phyloP scores from a whole-genome alignment of 2,329 filamentous ascomycete genomes.

The Pyrenophora teres region DNA sequence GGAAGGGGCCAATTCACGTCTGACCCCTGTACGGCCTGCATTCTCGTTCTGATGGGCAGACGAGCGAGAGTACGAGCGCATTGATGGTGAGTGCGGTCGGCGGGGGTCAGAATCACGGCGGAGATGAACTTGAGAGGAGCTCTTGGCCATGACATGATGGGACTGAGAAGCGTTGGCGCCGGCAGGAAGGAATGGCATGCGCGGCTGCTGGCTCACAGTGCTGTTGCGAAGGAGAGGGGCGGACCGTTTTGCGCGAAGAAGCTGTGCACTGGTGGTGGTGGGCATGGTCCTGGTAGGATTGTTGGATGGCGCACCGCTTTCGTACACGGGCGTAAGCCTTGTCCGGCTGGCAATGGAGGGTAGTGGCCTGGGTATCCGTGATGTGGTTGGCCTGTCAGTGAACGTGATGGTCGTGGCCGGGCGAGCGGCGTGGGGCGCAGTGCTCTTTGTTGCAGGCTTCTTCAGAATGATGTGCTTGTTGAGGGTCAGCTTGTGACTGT shows the following conservation, averaged over 20 bases:
- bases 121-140: constrained; percentile 69
- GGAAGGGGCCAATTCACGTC: constrained; percentile 55
- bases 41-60: constrained; percentile 57
- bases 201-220: constrained; percentile 60
- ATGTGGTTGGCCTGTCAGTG: constrained; percentile 70
- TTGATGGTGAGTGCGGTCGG: constrained; percentile 53
- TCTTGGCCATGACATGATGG: constrained; percentile 76
- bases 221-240: constrained; percentile 60
- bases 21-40: constrained; percentile 52
- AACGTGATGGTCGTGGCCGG: constrained; percentile 88
- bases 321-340: constrained; percentile 88
- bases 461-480: constrained; percentile 94
- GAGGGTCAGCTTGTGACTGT: constrained; percentile 77
- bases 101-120: constrained; percentile 80
- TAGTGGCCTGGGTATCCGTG: constrained; percentile 79
- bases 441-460: constrained; percentile 59
- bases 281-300: constrained; percentile 59
- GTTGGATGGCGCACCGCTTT: constrained; percentile 74
- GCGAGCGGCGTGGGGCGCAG: constrained; percentile 70
- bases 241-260: constrained; percentile 64
- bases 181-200: constrained; percentile 78
- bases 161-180: constrained; percentile 74
- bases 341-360: constrained; percentile 53
- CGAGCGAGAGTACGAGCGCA: constrained; percentile 54
- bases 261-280: constrained; percentile 59